Conservation (phyloP, 768 basidiomycete genomes). For the Boletus reticuloceps region DNA sequence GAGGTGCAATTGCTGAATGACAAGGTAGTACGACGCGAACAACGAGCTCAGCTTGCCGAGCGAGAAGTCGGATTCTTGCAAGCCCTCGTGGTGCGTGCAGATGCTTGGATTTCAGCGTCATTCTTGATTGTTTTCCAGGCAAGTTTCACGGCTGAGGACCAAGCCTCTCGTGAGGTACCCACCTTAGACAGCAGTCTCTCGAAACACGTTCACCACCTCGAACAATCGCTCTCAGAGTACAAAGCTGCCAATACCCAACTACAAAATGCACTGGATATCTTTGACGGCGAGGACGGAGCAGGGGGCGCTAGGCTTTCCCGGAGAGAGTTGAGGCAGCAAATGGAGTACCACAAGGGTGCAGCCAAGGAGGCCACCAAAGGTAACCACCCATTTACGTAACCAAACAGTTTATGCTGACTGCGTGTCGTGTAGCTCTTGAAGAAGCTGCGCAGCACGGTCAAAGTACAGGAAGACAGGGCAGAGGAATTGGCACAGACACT, state of each 20-base stretch:
- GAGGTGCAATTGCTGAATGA: conserved; percentile 40
- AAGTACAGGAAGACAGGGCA: conserved; percentile 48
- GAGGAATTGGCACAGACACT: conserved; percentile 76
- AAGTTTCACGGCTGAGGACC: conserved; percentile 62
- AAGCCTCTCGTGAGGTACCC: conserved; percentile 32
- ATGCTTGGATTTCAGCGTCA: neutral
- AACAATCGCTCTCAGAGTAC: conserved; percentile 52
- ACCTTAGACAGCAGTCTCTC: conserved; percentile 31
- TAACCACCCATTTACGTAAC: conserved; percentile 12
- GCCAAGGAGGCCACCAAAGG: conserved; percentile 42
- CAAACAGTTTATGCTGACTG: neutral
- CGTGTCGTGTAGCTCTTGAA: conserved; percentile 40
- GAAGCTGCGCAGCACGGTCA: conserved; percentile 34
- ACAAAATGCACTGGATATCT: conserved; percentile 45
- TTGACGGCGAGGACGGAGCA: conserved; percentile 35
- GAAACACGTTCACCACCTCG: conserved; percentile 52
- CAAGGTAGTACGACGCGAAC: conserved; percentile 36
- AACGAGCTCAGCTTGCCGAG: conserved; percentile 44
- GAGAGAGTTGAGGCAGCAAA: conserved; percentile 40
- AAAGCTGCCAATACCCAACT: conserved; percentile 48
- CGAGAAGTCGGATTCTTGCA: conserved; percentile 66
- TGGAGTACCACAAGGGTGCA: conserved; percentile 37
- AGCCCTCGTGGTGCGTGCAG: conserved; percentile 58
- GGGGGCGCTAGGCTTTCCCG: conserved; percentile 23
- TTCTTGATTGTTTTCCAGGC: conserved; percentile 37